Percentiles rank a stretch among this genome's conserved stretches.
Conservation (phyloP, 2,329 filamentous ascomycete genomes). For the Penicillium fuscoglaucum region DNA sequence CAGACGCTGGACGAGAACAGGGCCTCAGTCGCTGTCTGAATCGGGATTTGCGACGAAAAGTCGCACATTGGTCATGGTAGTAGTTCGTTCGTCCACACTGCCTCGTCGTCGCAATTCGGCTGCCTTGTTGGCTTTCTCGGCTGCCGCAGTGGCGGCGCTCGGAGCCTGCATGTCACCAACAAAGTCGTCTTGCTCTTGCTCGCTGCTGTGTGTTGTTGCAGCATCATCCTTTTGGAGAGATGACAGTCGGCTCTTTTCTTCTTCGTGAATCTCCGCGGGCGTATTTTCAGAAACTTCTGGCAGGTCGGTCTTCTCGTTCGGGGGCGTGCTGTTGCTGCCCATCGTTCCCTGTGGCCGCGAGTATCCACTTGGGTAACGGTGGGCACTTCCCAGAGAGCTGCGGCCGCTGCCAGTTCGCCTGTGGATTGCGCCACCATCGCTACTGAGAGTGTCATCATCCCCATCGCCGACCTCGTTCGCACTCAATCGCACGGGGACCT, state of each 20-base stretch:
- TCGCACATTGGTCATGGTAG: conserved; percentile 48
- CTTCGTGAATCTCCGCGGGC: conserved; percentile 30
- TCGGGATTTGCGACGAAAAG: conserved; percentile 53
- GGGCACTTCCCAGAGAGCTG: conserved; percentile 54
- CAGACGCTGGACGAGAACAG: neutral
- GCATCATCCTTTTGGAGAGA: conserved; percentile 30
- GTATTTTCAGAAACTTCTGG: conserved; percentile 45
- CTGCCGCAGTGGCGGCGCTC: conserved; percentile 40
- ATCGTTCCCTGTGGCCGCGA: conserved; percentile 46
- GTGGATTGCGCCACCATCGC: conserved; percentile 44
- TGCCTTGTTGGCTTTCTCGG: conserved; percentile 43
- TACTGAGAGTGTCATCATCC: conserved; percentile 61
- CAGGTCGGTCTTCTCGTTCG: conserved; percentile 45
- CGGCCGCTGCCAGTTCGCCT: conserved; percentile 59
- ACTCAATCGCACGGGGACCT: conserved; percentile 86
- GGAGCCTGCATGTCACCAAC: conserved; percentile 53
- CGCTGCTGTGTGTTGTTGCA: conserved; percentile 35
- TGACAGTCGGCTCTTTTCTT: conserved; percentile 30
- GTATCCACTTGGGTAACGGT: conserved; percentile 49
- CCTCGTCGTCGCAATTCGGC: conserved; percentile 49
- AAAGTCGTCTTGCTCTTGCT: conserved; percentile 53
- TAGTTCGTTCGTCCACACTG: conserved; percentile 51
- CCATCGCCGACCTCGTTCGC: conserved; percentile 94
- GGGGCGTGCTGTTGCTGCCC: conserved; percentile 56
- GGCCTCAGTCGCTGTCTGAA: conserved; percentile 39